Evolutionary conservation across 192 early-diverging fungal species (phyloP), one percentile per base, ranked within the genome.

Genomic region (Gamsiella multidivaricata): DNA sequence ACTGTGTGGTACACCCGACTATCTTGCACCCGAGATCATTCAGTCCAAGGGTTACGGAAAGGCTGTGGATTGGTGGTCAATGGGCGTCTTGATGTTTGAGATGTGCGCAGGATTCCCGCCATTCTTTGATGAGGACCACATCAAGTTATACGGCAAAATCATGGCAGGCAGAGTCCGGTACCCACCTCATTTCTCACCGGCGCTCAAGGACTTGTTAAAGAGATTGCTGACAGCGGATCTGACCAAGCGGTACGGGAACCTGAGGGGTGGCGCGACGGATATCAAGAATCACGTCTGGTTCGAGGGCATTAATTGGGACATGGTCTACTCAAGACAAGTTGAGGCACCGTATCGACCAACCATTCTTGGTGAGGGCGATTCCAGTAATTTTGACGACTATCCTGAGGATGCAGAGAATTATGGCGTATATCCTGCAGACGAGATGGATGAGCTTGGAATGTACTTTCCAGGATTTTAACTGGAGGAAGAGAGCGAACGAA

Each of bases 251-350:
- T 92, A 88, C 78, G 95, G 95, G 54, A 96, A 97, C 73, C 80
- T 96, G 69, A 88, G 90, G 37, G 90, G 85, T 53, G 95, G 94
- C 10, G 88, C 88, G 5, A 80, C 89, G 17, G 95, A 98, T 82
- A 97, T 98, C 83, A 96, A 97, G 83, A 84, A 85, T 68, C 96
- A 98, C 76, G 87, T 88, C 50, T 98, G 96, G 96, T 97, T 98
- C 70, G 90, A 91, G 36, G 95, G 93, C 12, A 86, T 98, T 10
- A 95, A 98, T 64, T 98, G 94, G 93, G 87, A 89, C 60, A 84
- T 86, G 43, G 84, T 98, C 41, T 84, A 86, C 36, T 84, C 83
- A 23, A 69, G 91, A 45, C 85, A 92, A 63, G 90, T 95, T 67
- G 90, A 91, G 66, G 89, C 95, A 25, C 96, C 96, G 20, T 94